A percentile compares a stretch with the other conserved stretches of the same genome.
phyloP scores from a whole-genome alignment of 177 flowering plant species.

The Telopea speciosissima region DNA sequence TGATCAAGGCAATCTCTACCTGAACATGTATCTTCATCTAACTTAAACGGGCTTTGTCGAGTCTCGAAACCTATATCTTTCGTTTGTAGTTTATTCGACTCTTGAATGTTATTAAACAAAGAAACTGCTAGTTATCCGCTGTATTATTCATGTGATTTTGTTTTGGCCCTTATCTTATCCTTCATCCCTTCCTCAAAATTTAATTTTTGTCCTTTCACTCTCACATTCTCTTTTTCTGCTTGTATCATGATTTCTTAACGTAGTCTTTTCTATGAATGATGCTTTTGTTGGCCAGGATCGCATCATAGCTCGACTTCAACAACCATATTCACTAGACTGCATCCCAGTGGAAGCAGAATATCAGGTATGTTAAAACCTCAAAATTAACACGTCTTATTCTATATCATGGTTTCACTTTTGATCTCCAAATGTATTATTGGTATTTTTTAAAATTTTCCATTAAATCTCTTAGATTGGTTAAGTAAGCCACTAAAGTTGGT shows the following conservation, averaged over 20 bases:
- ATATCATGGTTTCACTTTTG: slow-evolving; percentile 5
- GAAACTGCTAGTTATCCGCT: not conserved
- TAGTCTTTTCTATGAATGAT: no score
- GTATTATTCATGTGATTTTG: not conserved
- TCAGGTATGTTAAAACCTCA: slow-evolving; percentile 48
- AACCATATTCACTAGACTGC: slow-evolving; percentile 95
- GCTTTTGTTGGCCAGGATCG: slow-evolving; percentile 62
- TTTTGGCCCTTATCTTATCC: not conserved
- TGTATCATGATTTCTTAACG: no score
- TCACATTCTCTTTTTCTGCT: no score
- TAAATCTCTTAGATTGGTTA: not conserved
- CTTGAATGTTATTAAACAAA: not conserved
- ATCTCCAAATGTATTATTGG: not conserved
- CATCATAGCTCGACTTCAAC: slow-evolving; percentile 94
- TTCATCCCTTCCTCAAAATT: no score
- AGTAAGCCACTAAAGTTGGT: not conserved
- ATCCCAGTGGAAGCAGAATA: slow-evolving; percentile 98
- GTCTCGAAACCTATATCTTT: no score
- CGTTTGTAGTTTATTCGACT: no score
- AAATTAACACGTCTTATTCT: not conserved
- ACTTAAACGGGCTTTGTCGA: no score
- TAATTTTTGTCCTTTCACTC: no score
- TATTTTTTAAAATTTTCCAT: not conserved
- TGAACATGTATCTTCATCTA: not conserved
- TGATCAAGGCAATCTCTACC: not conserved